phyloP scores from a whole-genome alignment of 2,329 filamentous ascomycete genomes.

The Fusarium scirpi region DNA sequence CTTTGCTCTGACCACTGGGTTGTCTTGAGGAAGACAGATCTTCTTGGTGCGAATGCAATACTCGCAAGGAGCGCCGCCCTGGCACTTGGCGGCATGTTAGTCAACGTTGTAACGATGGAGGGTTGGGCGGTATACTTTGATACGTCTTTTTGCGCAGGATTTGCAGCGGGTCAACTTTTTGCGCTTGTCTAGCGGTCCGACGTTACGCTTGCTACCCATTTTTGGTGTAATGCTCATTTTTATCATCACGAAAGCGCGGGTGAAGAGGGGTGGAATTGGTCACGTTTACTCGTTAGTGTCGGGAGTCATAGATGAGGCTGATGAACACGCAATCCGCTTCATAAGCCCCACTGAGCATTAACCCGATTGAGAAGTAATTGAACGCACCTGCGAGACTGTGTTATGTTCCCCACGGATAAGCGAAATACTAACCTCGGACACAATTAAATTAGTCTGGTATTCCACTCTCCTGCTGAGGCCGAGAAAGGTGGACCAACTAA shows the following conservation, averaged over 20 bases:
- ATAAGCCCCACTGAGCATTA: not conserved
- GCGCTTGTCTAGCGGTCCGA: slow-evolving; percentile 47
- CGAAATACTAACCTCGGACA: not conserved
- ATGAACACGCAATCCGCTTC: not conserved
- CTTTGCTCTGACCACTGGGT: not conserved
- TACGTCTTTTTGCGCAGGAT: slow-evolving; percentile 44
- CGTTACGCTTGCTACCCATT: slow-evolving; percentile 14
- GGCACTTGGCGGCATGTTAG: slow-evolving; percentile 33
- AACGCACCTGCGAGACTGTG: not conserved
- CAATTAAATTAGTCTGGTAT: too few species aligned
- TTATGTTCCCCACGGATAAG: not conserved
- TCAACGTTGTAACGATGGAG: accelerated
- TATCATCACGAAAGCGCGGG: accelerated
- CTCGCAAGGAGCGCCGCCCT: slow-evolving; percentile 43
- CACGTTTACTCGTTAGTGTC: not conserved
- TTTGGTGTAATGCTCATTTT: accelerated
- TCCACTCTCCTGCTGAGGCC: too few species aligned
- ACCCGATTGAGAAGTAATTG: slow-evolving; percentile 23
- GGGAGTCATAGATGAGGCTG: too few species aligned
- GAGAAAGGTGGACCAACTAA: not conserved
- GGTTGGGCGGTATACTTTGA: slow-evolving; percentile 36
- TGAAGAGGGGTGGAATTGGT: not conserved
- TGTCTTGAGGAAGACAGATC: slow-evolving; percentile 32
- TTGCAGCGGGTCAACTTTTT: slow-evolving; percentile 44
- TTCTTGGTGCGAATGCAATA: slow-evolving; percentile 46